Percentiles rank a stretch among this genome's conserved stretches.
Conservation (phyloP, 148 eudicot species). For the Silene conica region DNA sequence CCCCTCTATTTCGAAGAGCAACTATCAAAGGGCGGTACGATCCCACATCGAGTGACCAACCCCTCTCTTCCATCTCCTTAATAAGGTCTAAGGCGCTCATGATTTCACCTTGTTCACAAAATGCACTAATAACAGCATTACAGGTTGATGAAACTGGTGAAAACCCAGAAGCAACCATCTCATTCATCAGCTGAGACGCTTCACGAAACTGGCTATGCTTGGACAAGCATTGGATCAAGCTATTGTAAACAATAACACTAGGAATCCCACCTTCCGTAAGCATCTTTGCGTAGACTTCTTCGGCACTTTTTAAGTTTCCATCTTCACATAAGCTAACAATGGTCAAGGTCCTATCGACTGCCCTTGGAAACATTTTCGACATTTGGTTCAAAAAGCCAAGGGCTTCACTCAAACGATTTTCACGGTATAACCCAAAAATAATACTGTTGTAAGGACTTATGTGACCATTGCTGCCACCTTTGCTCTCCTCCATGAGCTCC, state of each 20-base stretch:
- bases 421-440: constrained; percentile 62
- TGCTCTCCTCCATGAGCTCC: constrained; percentile 68
- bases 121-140: constrained; percentile 44
- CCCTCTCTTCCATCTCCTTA: constrained; percentile 55
- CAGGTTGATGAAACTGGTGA: constrained; percentile 50
- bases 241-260: constrained; percentile 59
- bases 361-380: constrained; percentile 68
- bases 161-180: constrained; percentile 53
- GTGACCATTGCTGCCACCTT: constrained; percentile 38
- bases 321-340: constrained; percentile 48
- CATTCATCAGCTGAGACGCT: constrained; percentile 66
- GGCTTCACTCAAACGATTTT: constrained; percentile 45
- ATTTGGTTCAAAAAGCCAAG: constrained; percentile 52
- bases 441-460: constrained; percentile 74
- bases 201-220: constrained; percentile 36
- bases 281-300: constrained; percentile 54
- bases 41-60: constrained; percentile 42
- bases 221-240: constrained; percentile 50
- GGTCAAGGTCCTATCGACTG: constrained; percentile 53
- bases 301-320: constrained; percentile 42
- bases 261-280: constrained; percentile 58
- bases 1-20: constrained; percentile 44
- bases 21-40: constrained; percentile 51
- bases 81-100: constrained; percentile 44
- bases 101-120: constrained; percentile 56